phyloP scores from a whole-genome alignment of 805 yeast species.

The Blastobotrys mokoenaii region DNA sequence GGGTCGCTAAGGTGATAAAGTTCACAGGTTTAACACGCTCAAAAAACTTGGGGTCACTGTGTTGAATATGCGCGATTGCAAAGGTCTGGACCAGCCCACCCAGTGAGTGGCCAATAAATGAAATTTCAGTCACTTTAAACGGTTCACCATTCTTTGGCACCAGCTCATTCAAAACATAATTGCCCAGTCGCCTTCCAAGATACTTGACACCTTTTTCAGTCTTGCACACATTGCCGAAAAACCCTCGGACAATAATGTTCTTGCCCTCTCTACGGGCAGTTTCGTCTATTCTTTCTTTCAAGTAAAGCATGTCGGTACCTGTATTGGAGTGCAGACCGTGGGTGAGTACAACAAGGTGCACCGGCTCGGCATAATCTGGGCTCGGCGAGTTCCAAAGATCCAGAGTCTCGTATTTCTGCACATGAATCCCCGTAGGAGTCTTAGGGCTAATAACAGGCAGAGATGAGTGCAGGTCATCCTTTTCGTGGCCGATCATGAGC shows the following conservation, averaged over 20 bases:
- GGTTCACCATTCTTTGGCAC: conserved; percentile 26
- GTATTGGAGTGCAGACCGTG: conserved; percentile 91
- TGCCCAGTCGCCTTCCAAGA: conserved; percentile 74
- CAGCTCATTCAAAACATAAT: conserved; percentile 53
- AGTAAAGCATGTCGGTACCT: conserved; percentile 81
- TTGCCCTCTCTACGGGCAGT: conserved; percentile 38
- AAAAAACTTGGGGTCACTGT: conserved; percentile 62
- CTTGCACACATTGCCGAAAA: conserved; percentile 71
- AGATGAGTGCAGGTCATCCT: conserved; percentile 15
- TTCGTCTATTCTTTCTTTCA: conserved; percentile 70
- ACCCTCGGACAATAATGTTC: conserved; percentile 77
- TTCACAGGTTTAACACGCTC: conserved; percentile 56
- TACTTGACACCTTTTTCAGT: conserved; percentile 85
- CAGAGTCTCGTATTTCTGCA: conserved; percentile 43
- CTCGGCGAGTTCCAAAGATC: conserved; percentile 74
- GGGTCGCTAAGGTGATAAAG: conserved; percentile 79
- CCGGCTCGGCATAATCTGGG: conserved; percentile 41
- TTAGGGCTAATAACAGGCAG: background rate
- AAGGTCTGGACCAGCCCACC: conserved; percentile 91
- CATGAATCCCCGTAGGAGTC: conserved; percentile 15
- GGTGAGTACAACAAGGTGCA: conserved; percentile 77
- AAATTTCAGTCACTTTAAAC: conserved; percentile 48
- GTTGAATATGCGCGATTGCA: conserved; percentile 71
- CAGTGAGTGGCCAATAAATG: conserved; percentile 87
- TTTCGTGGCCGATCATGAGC: conserved; percentile 39